Evolutionary conservation across 768 basidiomycete genomes (phyloP), one percentile per base, ranked within the genome.

Genomic region (Mrakia frigida): DNA sequence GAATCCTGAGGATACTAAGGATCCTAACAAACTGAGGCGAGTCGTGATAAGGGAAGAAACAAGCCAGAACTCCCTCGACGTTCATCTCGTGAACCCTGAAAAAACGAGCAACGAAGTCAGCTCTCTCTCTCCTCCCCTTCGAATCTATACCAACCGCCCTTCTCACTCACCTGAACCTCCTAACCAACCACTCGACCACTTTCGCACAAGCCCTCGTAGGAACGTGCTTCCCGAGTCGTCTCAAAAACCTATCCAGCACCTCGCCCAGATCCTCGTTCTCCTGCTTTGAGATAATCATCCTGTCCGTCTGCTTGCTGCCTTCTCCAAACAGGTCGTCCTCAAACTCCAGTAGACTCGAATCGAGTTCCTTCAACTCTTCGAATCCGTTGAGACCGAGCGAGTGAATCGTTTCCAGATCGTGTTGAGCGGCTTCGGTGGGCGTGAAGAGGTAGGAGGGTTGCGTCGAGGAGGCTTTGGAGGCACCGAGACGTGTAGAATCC

Each of bases 1-100:
- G 86, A 75, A 93, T 87, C 80, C 90, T 88, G 73, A 98, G 84
- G 80, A 99, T 93, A 2, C 91, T 89, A 35, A 97, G 86, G 87
- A 98, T 92, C 80, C 97, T 96, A 13, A 91, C 87, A 83, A 98
- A 98, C 82, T 98, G 94, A 0, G 92, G 90, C 6, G 95, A 92
- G 79, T 95, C 93, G 81, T 98, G 94, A 82, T 96, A 98, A 0
- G 97, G 97, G 41, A 98, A 84, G 84, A 98, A 98, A 33, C 94
- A 85, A 11, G 89, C 84, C 9, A 98, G 86, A 37, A 94, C 81
- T 33, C 87, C 87, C 73, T 90, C 87, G 73, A 95, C 87, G 80
- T 98, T 97, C 85, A 98, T 94, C 82, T 98, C 94, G 81, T 98
- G 88, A 37, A 98, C 89, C 82, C 96, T 98, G 80, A 25, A 73